These are phyloP conservation scores for Ceratocystis variospora DNA, from an alignment of 2,329 filamentous ascomycete genomes.

Conservation along the genomic window DNA sequence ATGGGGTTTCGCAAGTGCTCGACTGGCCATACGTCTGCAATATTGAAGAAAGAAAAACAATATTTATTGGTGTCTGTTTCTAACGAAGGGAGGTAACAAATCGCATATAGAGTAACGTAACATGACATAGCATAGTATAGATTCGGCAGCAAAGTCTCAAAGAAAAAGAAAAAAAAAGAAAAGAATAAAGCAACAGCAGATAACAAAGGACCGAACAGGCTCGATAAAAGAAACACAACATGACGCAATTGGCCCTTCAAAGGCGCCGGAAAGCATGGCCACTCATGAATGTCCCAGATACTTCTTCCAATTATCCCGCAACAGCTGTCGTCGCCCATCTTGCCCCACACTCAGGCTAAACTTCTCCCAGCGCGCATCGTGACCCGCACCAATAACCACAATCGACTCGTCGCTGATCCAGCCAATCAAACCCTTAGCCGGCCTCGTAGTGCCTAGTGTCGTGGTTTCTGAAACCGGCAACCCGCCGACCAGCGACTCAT, in stretches of 20 bases:
- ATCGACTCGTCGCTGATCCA: constrained; percentile 67
- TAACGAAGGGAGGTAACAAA: constrained; percentile 3
- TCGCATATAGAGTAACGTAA: not conserved
- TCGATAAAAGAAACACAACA: constrained; percentile 12
- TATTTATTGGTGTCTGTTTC: not conserved
- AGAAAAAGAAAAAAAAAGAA: constrained; percentile 1
- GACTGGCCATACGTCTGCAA: not conserved
- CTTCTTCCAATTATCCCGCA: constrained; percentile 68
- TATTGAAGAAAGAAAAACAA: not conserved
- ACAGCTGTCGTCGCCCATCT: constrained; percentile 51
- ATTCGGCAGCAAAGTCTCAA: constrained; percentile 8
- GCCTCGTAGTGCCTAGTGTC: constrained; percentile 39
- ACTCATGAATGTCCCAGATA: constrained; percentile 42
- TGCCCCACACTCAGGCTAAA: constrained; percentile 58
- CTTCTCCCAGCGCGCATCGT: constrained; percentile 76
- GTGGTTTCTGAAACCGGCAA: constrained; percentile 32
- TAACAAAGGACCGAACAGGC: not conserved
- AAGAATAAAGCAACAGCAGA: not conserved
- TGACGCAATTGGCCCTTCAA: not conserved
- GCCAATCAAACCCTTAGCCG: constrained; percentile 71
- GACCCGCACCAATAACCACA: constrained; percentile 63
- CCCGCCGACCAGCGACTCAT: constrained; percentile 45
- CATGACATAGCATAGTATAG: constrained; percentile 7
- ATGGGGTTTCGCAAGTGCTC: not conserved
- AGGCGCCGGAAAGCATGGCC: not conserved